These are phyloP conservation scores for Aspergillus sp. DNA, from an alignment of 2,329 filamentous ascomycete species.

Conservation along the genomic window DNA sequence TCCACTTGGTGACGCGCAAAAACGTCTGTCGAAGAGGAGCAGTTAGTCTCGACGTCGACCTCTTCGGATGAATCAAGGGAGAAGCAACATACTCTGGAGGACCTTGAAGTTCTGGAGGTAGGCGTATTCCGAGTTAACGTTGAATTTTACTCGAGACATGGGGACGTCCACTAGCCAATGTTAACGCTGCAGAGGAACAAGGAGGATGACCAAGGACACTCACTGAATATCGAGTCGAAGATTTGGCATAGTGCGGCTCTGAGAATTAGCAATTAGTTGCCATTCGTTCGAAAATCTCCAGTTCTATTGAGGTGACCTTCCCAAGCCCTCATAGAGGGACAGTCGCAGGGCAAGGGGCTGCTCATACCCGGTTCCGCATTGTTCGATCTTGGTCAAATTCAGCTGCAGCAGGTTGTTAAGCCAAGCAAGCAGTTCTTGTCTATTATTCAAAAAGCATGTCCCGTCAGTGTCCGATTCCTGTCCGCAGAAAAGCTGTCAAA, in stretches of 20 bases:
- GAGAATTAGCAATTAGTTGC: slow-evolving; percentile 15
- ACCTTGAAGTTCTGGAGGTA: slow-evolving; percentile 99
- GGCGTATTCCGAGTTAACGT: slow-evolving; percentile 94
- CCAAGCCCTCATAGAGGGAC: neutral
- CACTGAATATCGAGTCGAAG: slow-evolving; percentile 95
- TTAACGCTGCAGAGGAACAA: slow-evolving; percentile 1
- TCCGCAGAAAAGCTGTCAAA: slow-evolving; percentile 1
- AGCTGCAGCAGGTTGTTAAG: slow-evolving; percentile 97
- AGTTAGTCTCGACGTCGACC: neutral
- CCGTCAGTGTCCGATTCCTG: neutral
- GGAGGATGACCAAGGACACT: slow-evolving; percentile 32
- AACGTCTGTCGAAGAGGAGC: slow-evolving; percentile 55
- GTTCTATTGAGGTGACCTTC: neutral
- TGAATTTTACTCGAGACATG: slow-evolving; percentile 97
- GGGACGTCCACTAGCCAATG: slow-evolving; percentile 72
- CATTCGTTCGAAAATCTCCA: neutral
- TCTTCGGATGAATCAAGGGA: neutral
- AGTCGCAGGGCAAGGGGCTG: slow-evolving; percentile 9
- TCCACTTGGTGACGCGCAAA: slow-evolving; percentile 89
- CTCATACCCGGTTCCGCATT: slow-evolving; percentile 93
- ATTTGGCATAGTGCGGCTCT: slow-evolving; percentile 96
- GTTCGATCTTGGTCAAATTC: slow-evolving; percentile 98
- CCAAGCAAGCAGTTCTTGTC: slow-evolving; percentile 96
- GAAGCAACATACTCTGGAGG: slow-evolving; percentile 76
- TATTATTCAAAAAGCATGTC: slow-evolving; percentile 43